These are phyloP conservation scores for Scedosporium boydii DNA, from an alignment of 2,329 filamentous ascomycete species.

Conservation along the genomic window DNA sequence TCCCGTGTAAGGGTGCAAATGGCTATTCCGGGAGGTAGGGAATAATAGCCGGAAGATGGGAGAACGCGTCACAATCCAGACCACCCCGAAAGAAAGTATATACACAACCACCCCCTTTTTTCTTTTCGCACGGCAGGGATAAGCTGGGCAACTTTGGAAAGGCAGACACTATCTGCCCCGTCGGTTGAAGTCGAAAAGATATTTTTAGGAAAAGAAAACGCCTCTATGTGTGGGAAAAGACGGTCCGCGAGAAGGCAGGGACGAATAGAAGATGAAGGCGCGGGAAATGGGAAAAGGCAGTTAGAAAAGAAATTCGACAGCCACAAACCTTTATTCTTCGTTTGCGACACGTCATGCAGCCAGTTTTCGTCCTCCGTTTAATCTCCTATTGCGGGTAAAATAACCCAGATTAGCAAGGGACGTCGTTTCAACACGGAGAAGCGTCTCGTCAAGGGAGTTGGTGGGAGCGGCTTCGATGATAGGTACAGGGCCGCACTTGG, in stretches of 20 bases:
- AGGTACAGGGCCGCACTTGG: neutral
- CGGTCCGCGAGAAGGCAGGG: neutral
- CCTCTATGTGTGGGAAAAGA: slow-evolving; percentile 1
- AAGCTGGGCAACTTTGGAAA: neutral
- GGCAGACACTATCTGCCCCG: neutral
- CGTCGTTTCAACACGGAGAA: neutral
- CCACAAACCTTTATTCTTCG: slow-evolving; percentile 50
- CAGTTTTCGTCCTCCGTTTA: slow-evolving; percentile 53
- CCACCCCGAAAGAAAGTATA: neutral
- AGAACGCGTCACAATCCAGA: slow-evolving; percentile 7
- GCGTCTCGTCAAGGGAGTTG: neutral
- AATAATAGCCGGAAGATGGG: slow-evolving; percentile 9
- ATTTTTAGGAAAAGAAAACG: slow-evolving; percentile 2
- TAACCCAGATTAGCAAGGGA: slow-evolving; percentile 5
- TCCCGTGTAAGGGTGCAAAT: slow-evolving; percentile 6
- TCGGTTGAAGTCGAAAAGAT: neutral
- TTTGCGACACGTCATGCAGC: slow-evolving; percentile 53
- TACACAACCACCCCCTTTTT: neutral
- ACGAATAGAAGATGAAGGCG: neutral
- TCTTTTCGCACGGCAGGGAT: slow-evolving; percentile 1
- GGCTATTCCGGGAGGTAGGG: neutral
- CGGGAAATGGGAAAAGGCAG: neutral
- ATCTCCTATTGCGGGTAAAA: slow-evolving; percentile 37
- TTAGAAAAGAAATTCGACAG: neutral
- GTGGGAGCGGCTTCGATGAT: neutral